Percentiles rank a stretch among this genome's conserved stretches.
phyloP scores from a whole-genome alignment of 306 rosid species.

The Malus orientalis region DNA sequence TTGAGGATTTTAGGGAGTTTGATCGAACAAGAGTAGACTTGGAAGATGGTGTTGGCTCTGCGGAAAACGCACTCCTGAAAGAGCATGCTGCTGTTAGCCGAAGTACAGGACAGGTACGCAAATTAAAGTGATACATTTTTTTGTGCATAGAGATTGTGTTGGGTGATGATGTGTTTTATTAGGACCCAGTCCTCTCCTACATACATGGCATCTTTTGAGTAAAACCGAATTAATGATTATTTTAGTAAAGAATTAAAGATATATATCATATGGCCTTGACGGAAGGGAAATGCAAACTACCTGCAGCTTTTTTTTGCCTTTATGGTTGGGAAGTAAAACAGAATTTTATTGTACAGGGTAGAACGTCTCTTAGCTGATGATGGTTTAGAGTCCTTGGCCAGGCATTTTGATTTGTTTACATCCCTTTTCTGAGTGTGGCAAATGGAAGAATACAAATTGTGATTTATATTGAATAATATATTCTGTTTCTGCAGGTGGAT shows the following conservation, averaged over 20 bases:
- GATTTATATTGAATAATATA: neutral
- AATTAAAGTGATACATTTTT: neutral
- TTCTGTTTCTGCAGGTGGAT: conserved; percentile 54
- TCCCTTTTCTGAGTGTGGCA: neutral
- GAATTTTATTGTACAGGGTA: neutral
- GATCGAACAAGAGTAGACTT: conserved; percentile 87
- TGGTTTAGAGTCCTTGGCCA: neutral
- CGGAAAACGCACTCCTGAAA: conserved; percentile 66
- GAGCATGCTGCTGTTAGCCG: conserved; percentile 82
- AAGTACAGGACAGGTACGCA: conserved; percentile 80
- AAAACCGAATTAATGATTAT: neutral
- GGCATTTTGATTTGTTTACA: neutral
- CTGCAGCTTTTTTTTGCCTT: neutral
- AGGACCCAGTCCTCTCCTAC: neutral
- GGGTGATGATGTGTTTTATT: neutral
- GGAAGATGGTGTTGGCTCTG: conserved; percentile 66
- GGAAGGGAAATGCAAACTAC: neutral
- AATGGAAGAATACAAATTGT: neutral
- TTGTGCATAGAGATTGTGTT: neutral
- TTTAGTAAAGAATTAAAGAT: neutral
- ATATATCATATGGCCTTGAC: neutral
- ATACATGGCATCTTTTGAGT: neutral
- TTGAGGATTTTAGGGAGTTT: conserved; percentile 93
- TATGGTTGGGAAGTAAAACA: neutral
- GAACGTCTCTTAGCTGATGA: neutral